Base-by-base conservation (phyloP, 176 grass and related monocot genomes). In the Otatea glauca region DNA sequence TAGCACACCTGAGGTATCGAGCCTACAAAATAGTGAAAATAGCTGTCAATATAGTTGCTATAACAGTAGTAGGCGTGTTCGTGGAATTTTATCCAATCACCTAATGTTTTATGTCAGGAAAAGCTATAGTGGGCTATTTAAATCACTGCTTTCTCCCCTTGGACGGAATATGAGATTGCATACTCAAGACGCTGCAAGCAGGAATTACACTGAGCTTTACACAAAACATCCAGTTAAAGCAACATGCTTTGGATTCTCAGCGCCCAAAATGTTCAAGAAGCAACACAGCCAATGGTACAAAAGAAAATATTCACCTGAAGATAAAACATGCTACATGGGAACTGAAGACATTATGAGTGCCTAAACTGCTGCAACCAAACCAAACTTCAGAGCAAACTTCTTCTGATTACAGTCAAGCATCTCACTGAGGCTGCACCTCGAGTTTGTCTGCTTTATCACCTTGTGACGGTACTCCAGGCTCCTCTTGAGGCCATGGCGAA, bases 321-420 rank as follows among this genome's bases (percentile, higher is more conserved):
- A 73, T 13, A 34, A 53, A 85, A 53, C 82, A 89, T 54, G 44
- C 77, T 82, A 72, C 86, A 82, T 41, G 38, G 81, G 42, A 89
- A 86, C 50, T 83, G 42, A 76, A 72, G 81, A 83, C 9, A 70
- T 12, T 45, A 73, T 43, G 32, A 78, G 63, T 63, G 64, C 81
- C 61, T 85, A 98, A 83, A 84, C 78, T 55, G 84, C 86, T 7
- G 81, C 41, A 66, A 83, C 41, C 79, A 87, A 78, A 29, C 93
- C 91, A 67, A 90, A 99, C 65, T 94, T 94, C 43, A 94, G 82
- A 14, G 88, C 82, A 80, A 96, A 99, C 45, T 94, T 96, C 91
- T 93, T 94, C 81, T 92, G 89, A 76, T 93, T 94, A 81, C 91
- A 98, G 59, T 87, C 81, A 15, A 95, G 89, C 95, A 98, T 98